phyloP scores from a whole-genome alignment of 768 basidiomycete genomes.

The Lanmaoa rubissima region DNA sequence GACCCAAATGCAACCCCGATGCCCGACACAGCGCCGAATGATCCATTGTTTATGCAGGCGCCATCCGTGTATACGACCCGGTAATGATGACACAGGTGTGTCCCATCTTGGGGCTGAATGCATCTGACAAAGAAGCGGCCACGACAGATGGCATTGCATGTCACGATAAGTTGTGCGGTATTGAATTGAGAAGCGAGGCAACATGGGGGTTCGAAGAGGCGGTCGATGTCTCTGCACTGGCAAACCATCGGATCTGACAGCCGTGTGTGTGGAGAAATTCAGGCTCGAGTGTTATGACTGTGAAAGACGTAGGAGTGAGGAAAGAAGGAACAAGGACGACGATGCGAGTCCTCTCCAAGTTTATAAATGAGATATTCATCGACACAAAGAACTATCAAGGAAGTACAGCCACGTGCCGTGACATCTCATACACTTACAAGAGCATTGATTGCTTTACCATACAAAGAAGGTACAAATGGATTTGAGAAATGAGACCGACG shows the following conservation, averaged over 20 bases:
- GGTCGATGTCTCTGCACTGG: background rate
- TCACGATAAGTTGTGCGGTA: background rate
- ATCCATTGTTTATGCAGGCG: constrained; percentile 33
- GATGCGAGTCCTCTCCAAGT: background rate
- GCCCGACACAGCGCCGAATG: constrained; percentile 11
- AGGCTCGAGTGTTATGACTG: background rate
- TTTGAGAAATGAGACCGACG: too few relatives aligned
- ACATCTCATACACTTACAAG: too few relatives aligned
- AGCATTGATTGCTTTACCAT: too few relatives aligned
- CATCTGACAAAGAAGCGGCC: constrained; percentile 1
- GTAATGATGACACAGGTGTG: constrained; percentile 17
- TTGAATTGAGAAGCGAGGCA: background rate
- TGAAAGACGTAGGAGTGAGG: background rate
- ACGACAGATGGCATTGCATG: background rate
- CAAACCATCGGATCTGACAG: background rate
- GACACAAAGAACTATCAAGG: too few relatives aligned
- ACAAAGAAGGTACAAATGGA: too few relatives aligned
- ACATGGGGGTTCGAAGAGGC: background rate
- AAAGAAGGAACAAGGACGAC: background rate
- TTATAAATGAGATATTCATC: background rate
- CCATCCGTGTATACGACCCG: constrained; percentile 35
- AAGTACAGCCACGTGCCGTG: too few relatives aligned
- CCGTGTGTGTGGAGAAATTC: background rate
- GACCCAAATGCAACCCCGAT: constrained; percentile 5
- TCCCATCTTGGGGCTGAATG: background rate